These are phyloP conservation scores for Citrus medica DNA, from an alignment of 345 rosid genomes.

Conservation along the genomic window DNA sequence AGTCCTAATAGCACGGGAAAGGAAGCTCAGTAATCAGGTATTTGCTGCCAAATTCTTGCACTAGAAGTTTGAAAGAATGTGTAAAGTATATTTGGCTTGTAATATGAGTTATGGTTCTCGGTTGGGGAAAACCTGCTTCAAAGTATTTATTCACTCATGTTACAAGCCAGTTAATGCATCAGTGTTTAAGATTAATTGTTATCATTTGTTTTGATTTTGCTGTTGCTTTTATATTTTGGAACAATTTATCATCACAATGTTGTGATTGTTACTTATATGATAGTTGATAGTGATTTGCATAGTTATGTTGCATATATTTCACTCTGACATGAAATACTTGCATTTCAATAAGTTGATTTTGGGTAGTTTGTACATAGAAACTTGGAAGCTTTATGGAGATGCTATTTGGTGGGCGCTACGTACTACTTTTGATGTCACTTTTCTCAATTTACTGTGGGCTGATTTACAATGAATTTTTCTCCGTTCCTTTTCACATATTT, in stretches of 20 bases:
- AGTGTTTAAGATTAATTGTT: neutral
- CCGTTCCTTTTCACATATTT: constrained; percentile 92
- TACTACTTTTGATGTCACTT: constrained; percentile 82
- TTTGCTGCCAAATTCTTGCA: constrained; percentile 1
- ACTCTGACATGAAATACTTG: neutral
- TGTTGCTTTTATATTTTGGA: neutral
- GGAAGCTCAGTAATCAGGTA: constrained; percentile 76
- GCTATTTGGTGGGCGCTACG: constrained; percentile 95
- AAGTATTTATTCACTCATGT: neutral
- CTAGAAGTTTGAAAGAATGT: neutral
- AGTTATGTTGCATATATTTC: neutral
- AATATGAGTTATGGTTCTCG: neutral
- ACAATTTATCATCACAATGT: neutral
- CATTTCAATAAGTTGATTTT: neutral
- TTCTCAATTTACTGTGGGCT: constrained; percentile 97
- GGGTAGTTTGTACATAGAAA: constrained; percentile 44
- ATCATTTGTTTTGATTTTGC: neutral
- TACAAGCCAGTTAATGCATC: neutral
- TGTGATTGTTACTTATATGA: neutral
- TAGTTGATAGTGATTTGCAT: neutral
- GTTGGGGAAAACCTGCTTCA: neutral
- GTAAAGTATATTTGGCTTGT: neutral
- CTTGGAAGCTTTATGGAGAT: constrained; percentile 99
- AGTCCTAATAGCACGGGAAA: constrained; percentile 83
- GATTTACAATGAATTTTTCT: constrained; percentile 96